Evolutionary conservation across 2,329 filamentous ascomycete genomes (phyloP).

Genomic region (Cytospora schulzeri): DNA sequence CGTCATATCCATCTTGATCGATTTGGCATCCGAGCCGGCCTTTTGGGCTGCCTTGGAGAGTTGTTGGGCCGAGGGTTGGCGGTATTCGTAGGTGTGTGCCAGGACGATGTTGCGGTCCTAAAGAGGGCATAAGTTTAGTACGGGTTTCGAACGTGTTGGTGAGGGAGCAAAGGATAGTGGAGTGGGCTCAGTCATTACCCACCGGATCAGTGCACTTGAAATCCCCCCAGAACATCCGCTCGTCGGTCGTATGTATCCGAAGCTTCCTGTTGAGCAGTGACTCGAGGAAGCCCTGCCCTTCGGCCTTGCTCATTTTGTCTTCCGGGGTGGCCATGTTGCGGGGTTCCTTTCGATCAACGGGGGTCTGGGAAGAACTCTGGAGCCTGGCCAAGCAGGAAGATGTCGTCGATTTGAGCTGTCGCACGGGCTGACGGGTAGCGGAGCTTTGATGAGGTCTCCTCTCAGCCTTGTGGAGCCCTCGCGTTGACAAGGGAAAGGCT

Average conservation of each 20-base stretch:
- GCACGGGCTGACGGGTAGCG: background rate
- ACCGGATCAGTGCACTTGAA: constrained; percentile 96
- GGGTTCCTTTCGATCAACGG: background rate
- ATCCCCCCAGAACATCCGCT: constrained; percentile 83
- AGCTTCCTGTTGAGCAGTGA: constrained; percentile 78
- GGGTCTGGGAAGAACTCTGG: background rate
- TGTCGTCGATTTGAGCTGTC: background rate
- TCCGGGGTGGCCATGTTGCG: constrained; percentile 5
- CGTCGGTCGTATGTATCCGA: constrained; percentile 78
- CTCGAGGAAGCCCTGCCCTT: constrained; percentile 58
- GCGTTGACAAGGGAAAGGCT: background rate
- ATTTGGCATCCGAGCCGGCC: constrained; percentile 40
- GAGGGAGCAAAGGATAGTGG: no score
- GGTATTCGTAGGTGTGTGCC: constrained; percentile 84
- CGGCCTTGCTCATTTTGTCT: constrained; percentile 50
- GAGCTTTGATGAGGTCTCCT: constrained; percentile 11
- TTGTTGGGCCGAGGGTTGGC: constrained; percentile 63
- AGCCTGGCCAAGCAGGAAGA: background rate
- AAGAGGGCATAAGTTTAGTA: background rate
- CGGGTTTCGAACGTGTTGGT: background rate
- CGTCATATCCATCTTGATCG: constrained; percentile 70
- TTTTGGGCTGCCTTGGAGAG: constrained; percentile 44
- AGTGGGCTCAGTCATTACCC: constrained; percentile 38
- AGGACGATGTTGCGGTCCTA: constrained; percentile 90
- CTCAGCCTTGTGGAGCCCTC: constrained; percentile 21